Evolutionary conservation across 2,329 filamentous ascomycete species (phyloP).

Genomic region (Pyricularia pennisetigena): DNA sequence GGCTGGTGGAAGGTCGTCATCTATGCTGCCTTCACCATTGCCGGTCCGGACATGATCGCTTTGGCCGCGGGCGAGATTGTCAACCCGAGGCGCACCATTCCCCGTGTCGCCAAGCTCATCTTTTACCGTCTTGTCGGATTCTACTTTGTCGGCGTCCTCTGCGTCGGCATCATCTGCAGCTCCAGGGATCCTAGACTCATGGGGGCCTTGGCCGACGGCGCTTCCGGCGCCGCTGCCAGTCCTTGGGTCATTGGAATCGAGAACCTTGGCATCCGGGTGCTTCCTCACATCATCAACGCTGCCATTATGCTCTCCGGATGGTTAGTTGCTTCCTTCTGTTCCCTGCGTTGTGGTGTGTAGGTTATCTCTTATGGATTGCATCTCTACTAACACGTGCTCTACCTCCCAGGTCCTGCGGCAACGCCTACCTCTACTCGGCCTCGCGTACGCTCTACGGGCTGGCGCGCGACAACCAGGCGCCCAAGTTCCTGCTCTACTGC

Average conservation of each 20-base stretch:
- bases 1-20: conserved; percentile 6
- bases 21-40: conserved; percentile 7
- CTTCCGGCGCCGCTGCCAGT: conserved; percentile 31
- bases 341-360: too few species aligned
- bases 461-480: conserved; percentile 32
- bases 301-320: conserved; percentile 20
- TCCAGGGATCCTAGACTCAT: conserved; percentile 23
- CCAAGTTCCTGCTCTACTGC: conserved; percentile 25
- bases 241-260: conserved; percentile 40
- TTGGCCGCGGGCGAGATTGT: conserved; percentile 63
- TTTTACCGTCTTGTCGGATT: conserved; percentile 78
- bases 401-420: conserved; percentile 26
- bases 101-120: conserved; percentile 68
- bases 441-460: conserved; percentile 35
- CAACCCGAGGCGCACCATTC: conserved; percentile 68
- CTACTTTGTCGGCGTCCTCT: conserved; percentile 64
- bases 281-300: conserved; percentile 48
- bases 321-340: conserved; percentile 7
- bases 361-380: neutral
- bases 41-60: conserved; percentile 8
- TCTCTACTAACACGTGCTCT: neutral
- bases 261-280: conserved; percentile 32
- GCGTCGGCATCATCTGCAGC: conserved; percentile 70
- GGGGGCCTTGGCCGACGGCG: conserved; percentile 47
- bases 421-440: conserved; percentile 36